These are phyloP conservation scores for Didymella sp. DNA, from an alignment of 2,329 filamentous ascomycete genomes.

Conservation along the genomic window DNA sequence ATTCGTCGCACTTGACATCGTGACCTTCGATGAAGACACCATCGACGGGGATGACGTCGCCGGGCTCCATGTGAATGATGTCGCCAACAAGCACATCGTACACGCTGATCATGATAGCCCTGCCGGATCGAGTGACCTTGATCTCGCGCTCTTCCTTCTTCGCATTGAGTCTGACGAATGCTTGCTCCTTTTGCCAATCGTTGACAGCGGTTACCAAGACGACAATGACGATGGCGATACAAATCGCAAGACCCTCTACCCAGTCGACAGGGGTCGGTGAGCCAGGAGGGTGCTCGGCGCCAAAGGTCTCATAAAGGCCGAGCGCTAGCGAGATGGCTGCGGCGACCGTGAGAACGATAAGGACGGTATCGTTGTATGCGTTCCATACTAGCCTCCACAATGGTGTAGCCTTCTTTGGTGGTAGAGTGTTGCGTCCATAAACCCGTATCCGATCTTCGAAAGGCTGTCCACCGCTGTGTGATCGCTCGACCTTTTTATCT, in stretches of 20 bases:
- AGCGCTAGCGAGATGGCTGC: constrained; percentile 72
- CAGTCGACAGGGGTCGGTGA: constrained; percentile 52
- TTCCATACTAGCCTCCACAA: constrained; percentile 69
- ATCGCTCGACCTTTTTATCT: constrained; percentile 27
- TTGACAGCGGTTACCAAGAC: constrained; percentile 49
- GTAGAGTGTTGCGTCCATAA: constrained; percentile 67
- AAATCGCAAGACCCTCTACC: constrained; percentile 50
- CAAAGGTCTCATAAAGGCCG: constrained; percentile 72
- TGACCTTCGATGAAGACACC: constrained; percentile 72
- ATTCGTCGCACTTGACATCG: constrained; percentile 73
- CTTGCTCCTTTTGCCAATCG: constrained; percentile 49
- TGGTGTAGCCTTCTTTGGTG: constrained; percentile 68
- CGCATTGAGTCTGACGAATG: constrained; percentile 44
- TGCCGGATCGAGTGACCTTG: constrained; percentile 66
- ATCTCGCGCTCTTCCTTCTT: constrained; percentile 49
- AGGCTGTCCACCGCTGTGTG: constrained; percentile 29
- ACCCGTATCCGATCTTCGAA: constrained; percentile 66
- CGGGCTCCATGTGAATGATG: constrained; percentile 71
- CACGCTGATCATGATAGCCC: constrained; percentile 63
- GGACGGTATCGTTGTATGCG: constrained; percentile 76
- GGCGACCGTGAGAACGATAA: constrained; percentile 72
- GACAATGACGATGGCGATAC: constrained; percentile 48
- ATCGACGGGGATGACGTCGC: constrained; percentile 73
- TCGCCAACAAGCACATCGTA: constrained; percentile 73
- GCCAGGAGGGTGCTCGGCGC: constrained; percentile 52